Base-by-base conservation (phyloP, 768 basidiomycete genomes). In the Trametes meyenii region DNA sequence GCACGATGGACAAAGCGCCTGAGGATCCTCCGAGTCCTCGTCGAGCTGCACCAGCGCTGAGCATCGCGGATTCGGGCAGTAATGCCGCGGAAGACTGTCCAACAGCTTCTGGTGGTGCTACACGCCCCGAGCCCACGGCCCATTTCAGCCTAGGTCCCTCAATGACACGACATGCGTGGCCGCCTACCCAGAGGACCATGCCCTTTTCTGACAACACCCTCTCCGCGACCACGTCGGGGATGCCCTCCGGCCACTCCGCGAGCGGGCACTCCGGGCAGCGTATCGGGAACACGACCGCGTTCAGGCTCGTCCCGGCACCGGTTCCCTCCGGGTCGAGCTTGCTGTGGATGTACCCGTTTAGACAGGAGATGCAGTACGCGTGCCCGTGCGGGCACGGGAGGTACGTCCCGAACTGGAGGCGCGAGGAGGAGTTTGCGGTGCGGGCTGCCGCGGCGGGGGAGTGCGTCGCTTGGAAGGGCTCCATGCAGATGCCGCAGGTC, bases 11-110 rank as follows among this genome's bases (percentile, higher is more conserved):
- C 77, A 78, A 2, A 67, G 26, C 0, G 75, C 75, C 61, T 72
- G 69, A 13, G 74, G 74, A 10, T 75, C 70, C 3, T 74, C 69
- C 17, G 65, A 63, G 43, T 75, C 75, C 50, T 75, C 75, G 29
- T 75, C 70, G 12, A 71, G 65, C 42, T 75, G 72, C 24, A 78
- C 70, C 1, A 75, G 68, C 10, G 71, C 70, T 2, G 77, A 78
- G 60, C 76, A 78, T 45, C 70, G 70, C 1, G 73, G 72, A 54
- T 78, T 76, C 3, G 77, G 77, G 56, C 77, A 78, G 50, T 76
- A 78, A 24, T 74, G 61, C 21, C 72, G 68, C 24, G 76, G 75
- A 4, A 73, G 63, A 5, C 72, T 73, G 50, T 76, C 74, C 8
- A 77, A 66, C 2, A 78, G 59, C 58, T 71, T 74, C 52, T 76